Evolutionary conservation across 176 grass and related monocot species (phyloP).

Genomic region (Rhipidocladum racemiflorum): DNA sequence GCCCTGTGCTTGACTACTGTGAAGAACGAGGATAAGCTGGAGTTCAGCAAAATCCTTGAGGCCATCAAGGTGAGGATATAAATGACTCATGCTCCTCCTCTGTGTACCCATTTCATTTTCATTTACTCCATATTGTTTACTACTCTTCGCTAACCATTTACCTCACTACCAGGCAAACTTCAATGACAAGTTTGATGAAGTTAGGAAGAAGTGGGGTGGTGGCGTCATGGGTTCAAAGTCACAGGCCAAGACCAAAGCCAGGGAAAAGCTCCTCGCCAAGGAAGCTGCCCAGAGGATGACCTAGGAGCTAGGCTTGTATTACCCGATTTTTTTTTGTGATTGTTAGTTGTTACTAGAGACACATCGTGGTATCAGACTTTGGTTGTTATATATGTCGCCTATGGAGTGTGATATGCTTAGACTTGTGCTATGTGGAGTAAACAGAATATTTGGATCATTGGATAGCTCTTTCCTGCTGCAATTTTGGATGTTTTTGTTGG

Average conservation of each 20-base stretch:
- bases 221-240: constrained; percentile 70
- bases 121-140: background rate
- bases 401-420: background rate
- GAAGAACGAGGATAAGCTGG: constrained; percentile 78
- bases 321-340: background rate
- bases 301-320: constrained; percentile 25
- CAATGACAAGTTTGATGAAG: constrained; percentile 64
- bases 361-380: background rate
- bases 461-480: background rate
- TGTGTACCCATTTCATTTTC: background rate
- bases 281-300: constrained; percentile 66
- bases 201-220: constrained; percentile 72
- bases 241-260: constrained; percentile 71
- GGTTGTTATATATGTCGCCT: background rate
- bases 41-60: constrained; percentile 80
- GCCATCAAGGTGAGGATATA: constrained; percentile 53
- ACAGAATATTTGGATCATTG: background rate
- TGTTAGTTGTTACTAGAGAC: too few relatives aligned
- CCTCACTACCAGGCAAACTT: constrained; percentile 46
- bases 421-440: background rate
- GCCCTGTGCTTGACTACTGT: constrained; percentile 69
- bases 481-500: background rate
- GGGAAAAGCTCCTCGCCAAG: constrained; percentile 66
- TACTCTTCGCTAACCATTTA: background rate
- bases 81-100: background rate